These are phyloP conservation scores for Breviolum minutum DNA, from an alignment of 73 alveolate genomes.

Conservation along the genomic window DNA sequence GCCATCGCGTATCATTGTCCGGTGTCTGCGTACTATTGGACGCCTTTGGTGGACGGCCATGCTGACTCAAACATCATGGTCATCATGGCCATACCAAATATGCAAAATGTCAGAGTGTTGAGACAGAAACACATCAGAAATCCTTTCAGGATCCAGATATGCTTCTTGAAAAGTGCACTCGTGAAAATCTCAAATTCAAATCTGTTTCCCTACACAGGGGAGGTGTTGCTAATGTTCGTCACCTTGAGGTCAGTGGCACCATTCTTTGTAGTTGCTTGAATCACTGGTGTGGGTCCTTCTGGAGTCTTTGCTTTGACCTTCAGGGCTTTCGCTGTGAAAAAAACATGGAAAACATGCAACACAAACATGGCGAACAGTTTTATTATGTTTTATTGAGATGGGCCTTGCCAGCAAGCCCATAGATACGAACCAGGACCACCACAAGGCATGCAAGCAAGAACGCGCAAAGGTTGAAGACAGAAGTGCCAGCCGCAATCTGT, in stretches of 20 bases:
- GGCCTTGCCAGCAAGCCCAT: neutral
- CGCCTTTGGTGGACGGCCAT: neutral
- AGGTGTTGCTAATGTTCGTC: conserved; percentile 16
- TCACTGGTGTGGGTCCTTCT: conserved; percentile 4
- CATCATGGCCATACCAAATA: neutral
- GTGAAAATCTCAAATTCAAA: neutral
- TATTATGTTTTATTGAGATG: neutral
- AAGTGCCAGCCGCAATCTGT: too few relatives aligned
- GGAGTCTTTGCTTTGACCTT: neutral
- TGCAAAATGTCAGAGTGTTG: neutral
- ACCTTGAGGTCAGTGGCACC: conserved; percentile 21
- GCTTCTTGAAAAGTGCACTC: conserved; percentile 1
- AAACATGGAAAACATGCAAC: neutral
- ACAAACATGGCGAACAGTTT: too few relatives aligned
- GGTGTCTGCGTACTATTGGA: neutral
- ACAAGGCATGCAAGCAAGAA: too few relatives aligned
- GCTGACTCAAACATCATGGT: neutral
- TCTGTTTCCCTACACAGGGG: neutral
- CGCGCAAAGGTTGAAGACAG: too few relatives aligned
- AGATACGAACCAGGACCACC: neutral
- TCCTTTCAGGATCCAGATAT: conserved; percentile 1
- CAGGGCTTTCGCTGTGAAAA: neutral
- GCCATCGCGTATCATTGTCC: too few relatives aligned
- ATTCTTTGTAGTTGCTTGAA: conserved; percentile 9
- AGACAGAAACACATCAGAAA: neutral